A percentile compares a stretch with the other conserved stretches of the same genome.
Conservation (phyloP, 345 rosid species). For the Syzygium grande region DNA sequence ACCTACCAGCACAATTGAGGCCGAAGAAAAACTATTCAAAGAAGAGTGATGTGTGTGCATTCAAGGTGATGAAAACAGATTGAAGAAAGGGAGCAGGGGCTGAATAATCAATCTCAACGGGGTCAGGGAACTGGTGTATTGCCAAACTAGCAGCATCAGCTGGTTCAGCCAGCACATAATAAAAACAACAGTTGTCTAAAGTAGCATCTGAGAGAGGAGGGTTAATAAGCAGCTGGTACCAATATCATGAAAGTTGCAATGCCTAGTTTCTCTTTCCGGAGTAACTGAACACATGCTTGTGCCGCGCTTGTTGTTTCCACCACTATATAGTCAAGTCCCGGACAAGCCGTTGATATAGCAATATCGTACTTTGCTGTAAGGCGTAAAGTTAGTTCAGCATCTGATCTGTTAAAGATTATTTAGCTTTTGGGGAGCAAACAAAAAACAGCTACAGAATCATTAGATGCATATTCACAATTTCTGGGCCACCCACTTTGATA, state of each 20-base stretch:
- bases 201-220: background rate
- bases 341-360: constrained; percentile 93
- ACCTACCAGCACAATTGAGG: background rate
- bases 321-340: constrained; percentile 88
- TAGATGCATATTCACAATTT: background rate
- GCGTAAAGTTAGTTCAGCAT: background rate
- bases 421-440: background rate
- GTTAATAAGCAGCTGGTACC: constrained; percentile 34
- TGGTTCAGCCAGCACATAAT: background rate
- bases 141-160: background rate
- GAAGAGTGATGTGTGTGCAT: background rate
- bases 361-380: constrained; percentile 91
- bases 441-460: background rate
- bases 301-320: constrained; percentile 94
- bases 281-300: constrained; percentile 89
- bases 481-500: background rate
- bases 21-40: background rate
- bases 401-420: background rate
- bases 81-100: background rate
- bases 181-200: background rate
- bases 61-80: background rate
- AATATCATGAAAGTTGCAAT: constrained; percentile 95
- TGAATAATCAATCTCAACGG: background rate
- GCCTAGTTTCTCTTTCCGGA: constrained; percentile 82
- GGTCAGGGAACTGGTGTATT: background rate